Conservation (phyloP, 2,329 filamentous ascomycete species). For the Sclerotinia glacialis region DNA sequence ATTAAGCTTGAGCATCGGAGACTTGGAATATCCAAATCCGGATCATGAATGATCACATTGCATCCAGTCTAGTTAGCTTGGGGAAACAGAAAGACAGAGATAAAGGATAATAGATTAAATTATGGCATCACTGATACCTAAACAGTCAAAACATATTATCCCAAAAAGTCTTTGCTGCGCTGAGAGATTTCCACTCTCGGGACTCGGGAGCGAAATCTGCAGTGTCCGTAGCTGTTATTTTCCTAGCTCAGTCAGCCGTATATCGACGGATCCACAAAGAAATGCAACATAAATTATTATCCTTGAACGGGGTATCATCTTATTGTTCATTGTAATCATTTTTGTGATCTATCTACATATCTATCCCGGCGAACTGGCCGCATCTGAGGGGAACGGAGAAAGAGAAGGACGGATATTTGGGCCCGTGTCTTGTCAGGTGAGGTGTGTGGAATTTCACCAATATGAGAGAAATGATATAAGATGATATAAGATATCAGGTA, state of each 20-base stretch:
- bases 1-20: neutral
- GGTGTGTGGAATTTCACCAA: neutral
- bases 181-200: slow-evolving; percentile 13
- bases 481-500: neutral
- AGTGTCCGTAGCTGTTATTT: slow-evolving; percentile 15
- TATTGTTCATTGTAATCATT: neutral
- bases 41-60: slow-evolving; percentile 8
- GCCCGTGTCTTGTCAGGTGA: slow-evolving; percentile 9
- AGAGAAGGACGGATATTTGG: neutral
- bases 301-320: slow-evolving; percentile 3
- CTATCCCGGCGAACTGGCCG: slow-evolving; percentile 17
- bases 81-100: too few relatives aligned
- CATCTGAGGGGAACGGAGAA: slow-evolving; percentile 5
- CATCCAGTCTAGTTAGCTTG: neutral
- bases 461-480: neutral
- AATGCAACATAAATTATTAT: neutral
- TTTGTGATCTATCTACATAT: neutral
- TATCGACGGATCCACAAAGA: slow-evolving; percentile 8
- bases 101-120: neutral
- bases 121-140: slow-evolving; percentile 1
- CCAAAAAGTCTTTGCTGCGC: neutral
- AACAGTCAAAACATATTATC: neutral
- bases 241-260: slow-evolving; percentile 7
- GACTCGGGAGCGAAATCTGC: slow-evolving; percentile 20
- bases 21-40: neutral